Percentiles rank a stretch among this genome's conserved stretches.
These are phyloP conservation scores for Aspergillus sp. DNA, from an alignment of 2,329 filamentous ascomycete species.

Conservation along the genomic window DNA sequence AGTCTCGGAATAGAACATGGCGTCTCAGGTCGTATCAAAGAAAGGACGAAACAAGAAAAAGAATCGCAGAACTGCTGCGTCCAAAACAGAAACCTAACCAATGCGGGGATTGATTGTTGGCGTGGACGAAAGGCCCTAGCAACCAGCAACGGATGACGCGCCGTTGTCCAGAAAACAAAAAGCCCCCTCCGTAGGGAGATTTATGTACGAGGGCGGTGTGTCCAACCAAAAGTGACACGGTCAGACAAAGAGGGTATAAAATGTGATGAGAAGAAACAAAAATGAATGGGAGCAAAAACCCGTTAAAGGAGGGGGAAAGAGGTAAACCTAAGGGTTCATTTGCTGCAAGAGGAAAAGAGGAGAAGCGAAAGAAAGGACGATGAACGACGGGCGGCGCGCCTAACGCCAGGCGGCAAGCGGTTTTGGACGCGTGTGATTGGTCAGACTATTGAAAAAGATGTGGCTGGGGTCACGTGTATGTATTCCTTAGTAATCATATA, in stretches of 20 bases:
- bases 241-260: background rate
- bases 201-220: background rate
- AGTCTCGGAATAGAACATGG: conserved; percentile 97
- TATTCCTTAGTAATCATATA: conserved; percentile 3
- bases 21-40: conserved; percentile 8
- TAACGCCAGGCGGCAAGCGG: background rate
- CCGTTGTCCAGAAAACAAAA: conserved; percentile 26
- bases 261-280: background rate
- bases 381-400: background rate
- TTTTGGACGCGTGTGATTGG: background rate
- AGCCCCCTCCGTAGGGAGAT: conserved; percentile 1
- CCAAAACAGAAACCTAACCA: conserved; percentile 24
- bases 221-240: background rate
- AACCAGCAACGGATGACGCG: conserved; percentile 25
- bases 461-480: conserved; percentile 27
- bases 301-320: background rate
- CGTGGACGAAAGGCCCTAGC: conserved; percentile 11
- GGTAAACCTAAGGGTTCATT: conserved; percentile 5
- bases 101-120: conserved; percentile 24
- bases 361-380: conserved; percentile 1
- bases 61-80: conserved; percentile 14
- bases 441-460: background rate
- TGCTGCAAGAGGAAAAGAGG: conserved; percentile 2
- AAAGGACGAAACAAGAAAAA: conserved; percentile 21
- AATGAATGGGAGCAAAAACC: background rate